Evolutionary conservation across 2,329 filamentous ascomycete species (phyloP).

Genomic region (Cladosporium halotolerans): DNA sequence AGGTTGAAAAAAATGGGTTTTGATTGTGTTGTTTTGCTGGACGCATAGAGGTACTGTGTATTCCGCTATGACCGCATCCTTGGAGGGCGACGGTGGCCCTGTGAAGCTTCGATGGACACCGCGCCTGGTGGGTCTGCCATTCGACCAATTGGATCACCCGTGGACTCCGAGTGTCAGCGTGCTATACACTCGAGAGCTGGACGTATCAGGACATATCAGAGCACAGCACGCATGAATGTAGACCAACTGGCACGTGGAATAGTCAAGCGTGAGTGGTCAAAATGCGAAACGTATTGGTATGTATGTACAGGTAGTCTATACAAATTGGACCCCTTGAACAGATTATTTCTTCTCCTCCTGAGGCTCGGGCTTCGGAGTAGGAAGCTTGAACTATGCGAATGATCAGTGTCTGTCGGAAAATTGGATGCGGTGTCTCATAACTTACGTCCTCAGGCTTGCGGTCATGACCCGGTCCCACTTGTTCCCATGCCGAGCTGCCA

Average conservation of each 20-base stretch:
- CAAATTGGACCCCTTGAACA: constrained; percentile 11
- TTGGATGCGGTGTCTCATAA: constrained; percentile 22
- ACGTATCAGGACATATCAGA: no score
- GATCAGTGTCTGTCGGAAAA: constrained; percentile 7
- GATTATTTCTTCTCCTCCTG: constrained; percentile 86
- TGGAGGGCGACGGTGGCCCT: background rate
- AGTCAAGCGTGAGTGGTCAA: background rate
- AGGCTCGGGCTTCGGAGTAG: constrained; percentile 90
- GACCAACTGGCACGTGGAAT: no score
- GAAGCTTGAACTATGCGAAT: constrained; percentile 69
- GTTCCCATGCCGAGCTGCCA: constrained; percentile 54
- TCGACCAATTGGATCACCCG: background rate
- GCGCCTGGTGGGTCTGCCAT: background rate
- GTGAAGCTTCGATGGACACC: no score
- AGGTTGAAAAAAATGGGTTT: no score
- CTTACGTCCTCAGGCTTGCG: constrained; percentile 64
- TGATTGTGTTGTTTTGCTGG: background rate
- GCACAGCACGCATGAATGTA: no score
- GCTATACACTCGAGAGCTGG: background rate
- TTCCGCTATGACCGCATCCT: background rate
- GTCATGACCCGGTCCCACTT: constrained; percentile 65
- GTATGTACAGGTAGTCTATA: constrained; percentile 34
- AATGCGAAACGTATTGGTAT: constrained; percentile 6
- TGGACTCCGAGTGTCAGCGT: background rate
- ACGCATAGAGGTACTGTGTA: background rate